A percentile compares a stretch with the other conserved stretches of the same genome.
These are phyloP conservation scores for Floccularia luteovirens DNA, from an alignment of 768 basidiomycete species.

Conservation along the genomic window DNA sequence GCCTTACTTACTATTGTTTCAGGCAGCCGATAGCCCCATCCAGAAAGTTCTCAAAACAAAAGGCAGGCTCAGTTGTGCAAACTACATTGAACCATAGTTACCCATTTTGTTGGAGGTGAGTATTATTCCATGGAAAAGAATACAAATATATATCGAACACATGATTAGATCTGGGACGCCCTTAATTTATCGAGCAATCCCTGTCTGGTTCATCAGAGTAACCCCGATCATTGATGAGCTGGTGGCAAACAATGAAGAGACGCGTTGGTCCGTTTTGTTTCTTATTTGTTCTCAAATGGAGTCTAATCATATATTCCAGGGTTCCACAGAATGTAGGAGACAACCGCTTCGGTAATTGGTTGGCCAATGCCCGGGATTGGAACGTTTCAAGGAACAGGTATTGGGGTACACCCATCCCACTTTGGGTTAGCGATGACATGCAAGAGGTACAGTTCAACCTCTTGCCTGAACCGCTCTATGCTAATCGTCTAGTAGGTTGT, in stretches of 20 bases:
- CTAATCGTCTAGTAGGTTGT: constrained; percentile 48
- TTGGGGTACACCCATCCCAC: constrained; percentile 96
- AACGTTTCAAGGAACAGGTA: constrained; percentile 98
- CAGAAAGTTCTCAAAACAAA: constrained; percentile 85
- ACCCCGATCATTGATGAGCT: constrained; percentile 79
- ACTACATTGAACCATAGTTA: constrained; percentile 86
- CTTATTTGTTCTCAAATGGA: background rate
- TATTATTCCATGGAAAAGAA: background rate
- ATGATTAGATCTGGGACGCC: constrained; percentile 80
- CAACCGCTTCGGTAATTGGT: constrained; percentile 93
- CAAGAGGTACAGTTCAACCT: constrained; percentile 55
- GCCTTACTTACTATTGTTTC: constrained; percentile 2
- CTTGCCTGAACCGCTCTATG: background rate
- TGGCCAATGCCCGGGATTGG: constrained; percentile 98
- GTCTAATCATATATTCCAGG: constrained; percentile 36
- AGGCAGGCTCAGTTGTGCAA: constrained; percentile 82
- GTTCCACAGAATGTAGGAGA: constrained; percentile 91
- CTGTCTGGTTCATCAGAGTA: constrained; percentile 93
- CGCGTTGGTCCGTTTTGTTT: constrained; percentile 62
- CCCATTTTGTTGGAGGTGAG: constrained; percentile 94
- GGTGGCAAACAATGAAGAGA: constrained; percentile 83
- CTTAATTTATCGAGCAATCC: constrained; percentile 92
- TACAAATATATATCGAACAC: constrained; percentile 1
- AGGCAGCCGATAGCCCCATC: constrained; percentile 93
- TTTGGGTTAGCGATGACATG: constrained; percentile 92